Evolutionary conservation across 176 grass and related monocot genomes (phyloP).

Genomic region (Aegilops speltoides): DNA sequence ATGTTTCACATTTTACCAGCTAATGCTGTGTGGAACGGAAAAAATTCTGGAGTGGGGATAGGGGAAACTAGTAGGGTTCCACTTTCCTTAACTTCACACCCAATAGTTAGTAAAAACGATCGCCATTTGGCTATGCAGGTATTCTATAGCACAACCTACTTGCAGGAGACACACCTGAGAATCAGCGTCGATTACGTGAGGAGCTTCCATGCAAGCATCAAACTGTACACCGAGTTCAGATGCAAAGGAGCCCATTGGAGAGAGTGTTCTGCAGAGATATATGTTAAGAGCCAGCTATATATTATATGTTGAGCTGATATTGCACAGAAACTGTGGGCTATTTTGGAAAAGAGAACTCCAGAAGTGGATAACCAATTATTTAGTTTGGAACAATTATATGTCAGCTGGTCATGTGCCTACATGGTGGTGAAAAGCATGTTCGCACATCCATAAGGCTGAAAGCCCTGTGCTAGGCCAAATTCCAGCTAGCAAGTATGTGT

Average conservation of each 20-base stretch:
- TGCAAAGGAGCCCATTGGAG: slow-evolving; percentile 96
- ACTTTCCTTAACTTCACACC: slow-evolving; percentile 4
- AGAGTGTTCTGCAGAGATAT: slow-evolving; percentile 70
- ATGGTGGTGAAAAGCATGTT: background rate
- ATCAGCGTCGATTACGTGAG: slow-evolving; percentile 89
- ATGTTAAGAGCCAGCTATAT: slow-evolving; percentile 11
- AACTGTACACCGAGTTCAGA: slow-evolving; percentile 95
- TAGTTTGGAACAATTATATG: slow-evolving; percentile 13
- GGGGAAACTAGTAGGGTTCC: background rate
- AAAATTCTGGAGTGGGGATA: background rate
- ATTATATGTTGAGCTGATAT: background rate
- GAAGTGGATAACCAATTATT: slow-evolving; percentile 18
- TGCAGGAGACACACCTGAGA: slow-evolving; percentile 58
- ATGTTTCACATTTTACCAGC: background rate
- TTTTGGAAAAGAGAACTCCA: slow-evolving; percentile 11
- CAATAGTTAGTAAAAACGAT: slow-evolving; percentile 17
- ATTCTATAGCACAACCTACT: background rate
- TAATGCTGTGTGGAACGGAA: background rate
- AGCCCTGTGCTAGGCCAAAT: background rate
- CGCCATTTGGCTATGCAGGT: background rate
- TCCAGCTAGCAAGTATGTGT: background rate
- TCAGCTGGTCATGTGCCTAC: slow-evolving; percentile 17
- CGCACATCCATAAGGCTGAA: background rate
- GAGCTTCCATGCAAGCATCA: slow-evolving; percentile 88
- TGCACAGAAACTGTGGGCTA: slow-evolving; percentile 8